These are phyloP conservation scores for Laguncularia racemosa DNA, from an alignment of 345 rosid genomes.

Conservation along the genomic window DNA sequence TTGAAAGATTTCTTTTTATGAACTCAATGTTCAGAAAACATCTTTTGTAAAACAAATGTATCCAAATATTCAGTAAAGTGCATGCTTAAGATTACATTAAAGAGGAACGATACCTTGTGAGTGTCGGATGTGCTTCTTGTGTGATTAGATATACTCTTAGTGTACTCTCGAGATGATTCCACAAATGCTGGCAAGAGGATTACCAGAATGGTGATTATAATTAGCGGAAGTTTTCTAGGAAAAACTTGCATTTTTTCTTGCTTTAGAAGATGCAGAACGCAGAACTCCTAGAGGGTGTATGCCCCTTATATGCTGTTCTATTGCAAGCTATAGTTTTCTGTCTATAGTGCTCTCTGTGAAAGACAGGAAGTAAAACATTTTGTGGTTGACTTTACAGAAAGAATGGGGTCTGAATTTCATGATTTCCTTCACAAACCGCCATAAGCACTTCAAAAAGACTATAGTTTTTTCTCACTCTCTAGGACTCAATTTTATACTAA, in stretches of 20 bases:
- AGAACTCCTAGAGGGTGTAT: neutral
- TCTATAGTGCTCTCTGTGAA: no score
- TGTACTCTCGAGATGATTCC: conserved; percentile 14
- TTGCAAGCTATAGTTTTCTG: no score
- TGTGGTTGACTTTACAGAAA: neutral
- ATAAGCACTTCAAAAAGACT: neutral
- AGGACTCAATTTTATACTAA: no score
- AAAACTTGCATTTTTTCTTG: conserved; percentile 22
- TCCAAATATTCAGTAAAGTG: no score
- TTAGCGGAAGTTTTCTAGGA: conserved; percentile 14
- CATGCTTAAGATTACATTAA: no score
- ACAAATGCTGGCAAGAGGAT: conserved; percentile 21
- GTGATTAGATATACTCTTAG: conserved; percentile 1
- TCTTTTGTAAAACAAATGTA: no score
- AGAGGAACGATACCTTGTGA: conserved; percentile 17
- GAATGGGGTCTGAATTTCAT: conserved; percentile 3
- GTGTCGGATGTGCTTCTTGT: conserved; percentile 8
- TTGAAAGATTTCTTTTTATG: no score
- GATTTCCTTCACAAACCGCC: neutral
- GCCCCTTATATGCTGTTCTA: no score
- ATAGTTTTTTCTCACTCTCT: neutral
- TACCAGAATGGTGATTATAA: conserved; percentile 8
- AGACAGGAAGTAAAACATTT: neutral
- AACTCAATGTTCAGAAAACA: no score
- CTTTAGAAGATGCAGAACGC: neutral